Evolutionary conservation across 139 green algal genomes (phyloP), one percentile per base, ranked within the genome.

Genomic region (Micractinium conductrix): DNA sequence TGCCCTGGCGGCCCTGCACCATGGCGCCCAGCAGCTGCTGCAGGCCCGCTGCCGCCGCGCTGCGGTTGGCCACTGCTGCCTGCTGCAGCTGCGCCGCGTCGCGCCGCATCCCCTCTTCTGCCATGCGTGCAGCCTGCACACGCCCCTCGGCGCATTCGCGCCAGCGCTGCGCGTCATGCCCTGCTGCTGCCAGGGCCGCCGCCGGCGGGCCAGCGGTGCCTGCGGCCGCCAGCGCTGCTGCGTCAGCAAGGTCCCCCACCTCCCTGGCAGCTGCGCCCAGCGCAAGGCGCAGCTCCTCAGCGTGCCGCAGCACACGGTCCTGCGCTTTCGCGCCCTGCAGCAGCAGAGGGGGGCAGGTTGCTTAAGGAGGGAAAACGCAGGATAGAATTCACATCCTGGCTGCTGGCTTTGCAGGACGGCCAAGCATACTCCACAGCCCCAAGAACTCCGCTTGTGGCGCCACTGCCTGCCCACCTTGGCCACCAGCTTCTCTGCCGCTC

Each of bases 181-280:
- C 30, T 4, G 70, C 80, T 7, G 38, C 69, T 37, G 40, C 17
- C 17, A 85, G 70, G 0, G 68, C 80, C 14, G 69, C 53, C 33
- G 67, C 67, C 38, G 60, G 70, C 21, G 80, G 63, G 19, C 78
- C 78, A 43, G 62, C 62, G 2, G 33, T 22, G 0, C 48, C 80
- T 1, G 80, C 50, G 0, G 80, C 80, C 1, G 48, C 50, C 50
- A 80, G 28, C 1, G 37, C 44, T 21, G 80, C 70, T 30, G 80
- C 69, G 38, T 78, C 53, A 67, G 73, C 53, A 69, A 85, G 40
- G 53, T 85, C 74, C 9, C 26, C 84, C 33, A 83, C 44, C 69
- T 88, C 84, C 22, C 84, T 62, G 24, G 60, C 55, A 35, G 84
- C 84, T 8, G 74, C 65, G 4, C 62, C 62, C 53, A 88, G 84